phyloP scores from a whole-genome alignment of 2,329 filamentous ascomycete genomes.

The Mariannaea elegans region DNA sequence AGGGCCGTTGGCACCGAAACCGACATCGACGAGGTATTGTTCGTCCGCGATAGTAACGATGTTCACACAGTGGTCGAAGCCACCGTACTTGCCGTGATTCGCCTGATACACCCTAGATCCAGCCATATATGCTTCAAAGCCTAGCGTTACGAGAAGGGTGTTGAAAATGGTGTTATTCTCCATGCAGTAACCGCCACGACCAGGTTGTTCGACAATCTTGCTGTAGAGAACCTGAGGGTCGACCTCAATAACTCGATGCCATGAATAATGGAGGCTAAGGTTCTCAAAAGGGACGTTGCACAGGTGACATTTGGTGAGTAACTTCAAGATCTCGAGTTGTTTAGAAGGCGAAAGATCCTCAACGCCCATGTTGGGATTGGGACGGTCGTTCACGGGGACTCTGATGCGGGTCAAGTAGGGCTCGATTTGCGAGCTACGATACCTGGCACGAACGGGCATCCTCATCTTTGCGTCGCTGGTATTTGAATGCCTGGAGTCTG shows the following conservation, averaged over 20 bases:
- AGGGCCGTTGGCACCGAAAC: conserved; percentile 62
- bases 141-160: conserved; percentile 56
- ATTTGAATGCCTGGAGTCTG: not conserved
- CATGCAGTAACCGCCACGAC: conserved; percentile 61
- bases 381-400: conserved; percentile 10
- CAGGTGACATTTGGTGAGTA: conserved; percentile 53
- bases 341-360: conserved; percentile 23
- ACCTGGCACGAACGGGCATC: conserved; percentile 12
- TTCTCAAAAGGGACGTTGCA: conserved; percentile 64
- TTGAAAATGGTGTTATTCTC: conserved; percentile 57
- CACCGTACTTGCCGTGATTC: conserved; percentile 25
- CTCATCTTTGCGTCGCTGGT: not conserved
- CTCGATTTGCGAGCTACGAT: conserved; percentile 16
- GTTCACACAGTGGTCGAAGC: conserved; percentile 63
- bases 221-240: conserved; percentile 52
- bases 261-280: conserved; percentile 60
- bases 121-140: conserved; percentile 58
- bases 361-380: conserved; percentile 1
- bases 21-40: conserved; percentile 65
- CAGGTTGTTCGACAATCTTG: conserved; percentile 49
- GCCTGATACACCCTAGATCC: conserved; percentile 53
- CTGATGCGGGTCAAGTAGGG: conserved; percentile 28
- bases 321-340: conserved; percentile 42
- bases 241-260: conserved; percentile 47
- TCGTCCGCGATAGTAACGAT: conserved; percentile 62